Base-by-base conservation (phyloP, 140 eudicot species). In the Cichorium intybus region DNA sequence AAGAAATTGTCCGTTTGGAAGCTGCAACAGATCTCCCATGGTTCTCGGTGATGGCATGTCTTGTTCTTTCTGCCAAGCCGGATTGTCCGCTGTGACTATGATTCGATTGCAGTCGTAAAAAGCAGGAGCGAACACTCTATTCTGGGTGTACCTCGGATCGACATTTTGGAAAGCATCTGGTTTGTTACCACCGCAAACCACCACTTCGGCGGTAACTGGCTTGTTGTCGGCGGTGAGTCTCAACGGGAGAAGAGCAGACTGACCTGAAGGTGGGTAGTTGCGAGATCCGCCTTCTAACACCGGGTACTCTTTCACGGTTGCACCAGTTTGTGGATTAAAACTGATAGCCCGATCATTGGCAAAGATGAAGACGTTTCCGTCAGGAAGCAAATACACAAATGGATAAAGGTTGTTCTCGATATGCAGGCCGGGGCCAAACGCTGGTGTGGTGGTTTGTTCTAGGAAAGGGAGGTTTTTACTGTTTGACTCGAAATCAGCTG, bases 371-470 rank as follows among this genome's bases (percentile, higher is more conserved):
- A 83, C 57, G 46, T 77, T 78, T 3, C 90, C 95, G 21, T 75
- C 83, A 1, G 80, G 82, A 5, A 74, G 56, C 0, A 80, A 60
- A 73, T 37, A 79, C 0, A 75, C 18, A 35, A 83, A 86, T 0
- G 95, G 90, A 71, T 83, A 86, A 15, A 86, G 70, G 14, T 83
- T 86, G 74, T 86, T 86, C 60, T 86, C 95, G 39, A 78, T 58
- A 8, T 34, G 62, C 1, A 43, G 29, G 18, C 53, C 72, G 0
- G 12, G 41, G 18, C 51, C 60, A 0, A 11, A 17, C 0, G 60
- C 45, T 0, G 74, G 77, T 51, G 72, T 85, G 10, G 75, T 75
- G 39, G 90, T 80, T 61, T 83, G 61, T 22, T 47, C 31, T 22
- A 86, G 85, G 66, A 83, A 86, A 0, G 85, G 89, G 27, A 86